Evolutionary conservation across 768 basidiomycete species (phyloP).

Genomic region (Suillus paluster): DNA sequence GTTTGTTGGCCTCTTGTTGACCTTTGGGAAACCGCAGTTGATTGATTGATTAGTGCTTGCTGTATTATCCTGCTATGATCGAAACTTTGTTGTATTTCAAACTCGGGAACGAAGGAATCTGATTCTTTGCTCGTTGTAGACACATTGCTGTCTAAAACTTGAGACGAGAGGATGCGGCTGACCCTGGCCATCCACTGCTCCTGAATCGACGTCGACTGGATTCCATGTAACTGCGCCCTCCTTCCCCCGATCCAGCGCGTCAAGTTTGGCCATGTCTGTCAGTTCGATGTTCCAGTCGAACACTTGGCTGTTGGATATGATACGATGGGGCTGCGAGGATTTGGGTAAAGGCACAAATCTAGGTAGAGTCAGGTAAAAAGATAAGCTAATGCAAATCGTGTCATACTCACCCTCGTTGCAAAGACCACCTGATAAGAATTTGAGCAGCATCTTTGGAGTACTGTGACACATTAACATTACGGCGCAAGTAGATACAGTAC

Average conservation of each 20-base stretch:
- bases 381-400: constrained; percentile 1
- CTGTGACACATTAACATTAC: constrained; percentile 32
- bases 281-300: constrained; percentile 49
- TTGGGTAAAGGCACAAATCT: constrained; percentile 57
- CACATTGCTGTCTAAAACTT: background rate
- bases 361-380: background rate
- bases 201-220: constrained; percentile 38
- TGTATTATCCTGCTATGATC: background rate
- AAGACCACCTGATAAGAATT: constrained; percentile 83
- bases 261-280: constrained; percentile 48
- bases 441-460: constrained; percentile 66
- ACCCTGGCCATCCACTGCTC: background rate
- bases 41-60: background rate
- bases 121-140: background rate
- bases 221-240: constrained; percentile 54
- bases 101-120: background rate
- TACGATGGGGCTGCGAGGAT: constrained; percentile 46
- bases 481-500: background rate
- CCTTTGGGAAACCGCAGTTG: too few species aligned
- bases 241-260: constrained; percentile 48
- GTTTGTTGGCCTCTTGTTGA: background rate
- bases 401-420: constrained; percentile 67
- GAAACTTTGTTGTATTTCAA: background rate
- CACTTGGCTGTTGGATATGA: constrained; percentile 48
- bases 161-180: background rate